phyloP scores from a whole-genome alignment of 2,329 filamentous ascomycete genomes.

The Pseudocercospora crystallina region DNA sequence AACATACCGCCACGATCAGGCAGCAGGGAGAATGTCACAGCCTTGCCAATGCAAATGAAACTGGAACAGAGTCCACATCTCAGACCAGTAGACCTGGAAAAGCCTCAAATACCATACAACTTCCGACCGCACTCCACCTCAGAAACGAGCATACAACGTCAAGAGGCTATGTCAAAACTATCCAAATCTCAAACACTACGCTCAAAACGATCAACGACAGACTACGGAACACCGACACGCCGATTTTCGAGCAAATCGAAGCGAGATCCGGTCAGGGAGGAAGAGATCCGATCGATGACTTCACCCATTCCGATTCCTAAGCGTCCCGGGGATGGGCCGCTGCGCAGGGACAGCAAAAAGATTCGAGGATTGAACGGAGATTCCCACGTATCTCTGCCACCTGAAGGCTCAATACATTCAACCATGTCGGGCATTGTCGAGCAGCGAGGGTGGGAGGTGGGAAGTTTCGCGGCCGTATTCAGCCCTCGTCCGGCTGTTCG shows the following conservation, averaged over 20 bases:
- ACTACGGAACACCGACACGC: constrained; percentile 53
- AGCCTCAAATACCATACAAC: constrained; percentile 45
- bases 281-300: constrained; percentile 84
- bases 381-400: constrained; percentile 74
- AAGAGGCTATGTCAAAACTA: constrained; percentile 19
- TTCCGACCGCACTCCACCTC: constrained; percentile 36
- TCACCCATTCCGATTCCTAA: constrained; percentile 62
- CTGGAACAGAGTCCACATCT: constrained; percentile 51
- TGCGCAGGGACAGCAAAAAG: constrained; percentile 67
- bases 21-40: constrained; percentile 50
- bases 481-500: constrained; percentile 82
- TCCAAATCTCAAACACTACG: constrained; percentile 33
- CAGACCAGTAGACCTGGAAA: constrained; percentile 42
- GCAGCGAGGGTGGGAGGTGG: constrained; percentile 74
- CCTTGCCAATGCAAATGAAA: constrained; percentile 42
- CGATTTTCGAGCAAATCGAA: constrained; percentile 70
- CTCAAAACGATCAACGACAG: constrained; percentile 45
- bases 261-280: constrained; percentile 76
- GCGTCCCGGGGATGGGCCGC: constrained; percentile 45
- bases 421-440: constrained; percentile 74
- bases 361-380: constrained; percentile 59
- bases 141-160: constrained; percentile 30
- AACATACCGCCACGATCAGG: constrained; percentile 19
- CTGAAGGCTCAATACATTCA: constrained; percentile 72
- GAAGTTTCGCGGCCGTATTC: constrained; percentile 68